Evolutionary conservation across 768 basidiomycete genomes (phyloP), one percentile per base, ranked within the genome.

Genomic region (Mycena leptocephala): DNA sequence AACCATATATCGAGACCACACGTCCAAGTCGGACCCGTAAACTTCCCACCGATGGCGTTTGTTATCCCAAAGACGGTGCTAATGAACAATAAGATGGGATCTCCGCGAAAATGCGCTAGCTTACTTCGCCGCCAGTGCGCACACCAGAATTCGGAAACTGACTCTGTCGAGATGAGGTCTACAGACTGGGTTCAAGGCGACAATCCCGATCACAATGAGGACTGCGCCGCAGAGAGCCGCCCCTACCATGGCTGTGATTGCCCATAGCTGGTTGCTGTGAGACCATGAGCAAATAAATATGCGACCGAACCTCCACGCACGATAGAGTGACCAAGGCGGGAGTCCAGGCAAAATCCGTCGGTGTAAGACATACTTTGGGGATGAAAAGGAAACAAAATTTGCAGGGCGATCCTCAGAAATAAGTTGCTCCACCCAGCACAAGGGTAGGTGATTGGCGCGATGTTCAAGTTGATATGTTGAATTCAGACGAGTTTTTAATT

Each of bases 1-100:
- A 79, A 28, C 59, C 77, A 81, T 20, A 80, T 78, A 13, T 72
- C 67, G n/a, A 81, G 78, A 5, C 79, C 79, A 41, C 80, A 81
- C 13, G 69, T 26, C 51, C 53, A 81, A 13, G 65, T 61, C 13
- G 61, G 71, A 24, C 70, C 70, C 3, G 74, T 80, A 37, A 71
- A 63, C 10, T 46, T 72, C 2, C 79, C 80, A 24, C 80, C 79
- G 43, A 81, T 71, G 8, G 80, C 79, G 43, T 69, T 78, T 6
- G 79, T 41, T 13, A 78, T 73, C 1, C 77, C 77, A 37, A 81
- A 81, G 28, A 78, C 39, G 61, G 74, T 81, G 48, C 80, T 81
- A 33, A 39, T 22, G 3, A 1, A 32, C 24, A 28, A n/a, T 22
- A 28, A 35, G 76, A 37, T 16, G 35, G 43, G n/a, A 24, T 43